A percentile compares a stretch with the other conserved stretches of the same genome.
Evolutionary conservation across 2,329 filamentous ascomycete genomes (phyloP).

Genomic region (Pseudocercospora fijiensis): DNA sequence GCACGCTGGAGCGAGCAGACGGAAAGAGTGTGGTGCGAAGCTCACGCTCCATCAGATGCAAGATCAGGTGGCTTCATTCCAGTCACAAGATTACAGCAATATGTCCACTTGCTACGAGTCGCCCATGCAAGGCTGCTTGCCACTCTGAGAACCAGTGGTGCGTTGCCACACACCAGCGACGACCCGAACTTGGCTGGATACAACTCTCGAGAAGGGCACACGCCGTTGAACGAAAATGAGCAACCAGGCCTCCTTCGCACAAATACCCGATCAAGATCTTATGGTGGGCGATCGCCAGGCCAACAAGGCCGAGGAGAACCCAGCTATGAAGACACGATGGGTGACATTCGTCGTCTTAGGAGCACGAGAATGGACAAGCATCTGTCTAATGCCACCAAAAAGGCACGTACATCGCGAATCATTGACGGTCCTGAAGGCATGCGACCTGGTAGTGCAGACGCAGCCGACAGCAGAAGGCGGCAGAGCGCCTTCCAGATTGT

Average conservation of each 20-base stretch:
- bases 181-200: conserved; percentile 68
- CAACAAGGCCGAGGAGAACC: conserved; percentile 59
- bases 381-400: conserved; percentile 86
- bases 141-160: conserved; percentile 79
- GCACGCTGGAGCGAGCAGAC: conserved; percentile 69
- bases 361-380: conserved; percentile 94
- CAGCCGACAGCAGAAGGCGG: conserved; percentile 37
- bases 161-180: conserved; percentile 70
- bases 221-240: conserved; percentile 47
- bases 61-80: conserved; percentile 65
- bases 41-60: conserved; percentile 51
- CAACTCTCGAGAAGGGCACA: conserved; percentile 64
- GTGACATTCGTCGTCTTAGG: conserved; percentile 85
- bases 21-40: conserved; percentile 66
- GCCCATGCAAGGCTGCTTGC: conserved; percentile 85
- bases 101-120: conserved; percentile 87
- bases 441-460: conserved; percentile 70
- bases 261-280: conserved; percentile 72
- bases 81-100: conserved; percentile 87
- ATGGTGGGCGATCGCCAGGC: conserved; percentile 59
- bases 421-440: conserved; percentile 81
- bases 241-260: conserved; percentile 58
- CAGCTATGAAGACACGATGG: conserved; percentile 91
- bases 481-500: conserved; percentile 66
- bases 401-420: conserved; percentile 84